Base-by-base conservation (phyloP, 1,284 basidiomycete genomes). In the Tylopilus sp. region DNA sequence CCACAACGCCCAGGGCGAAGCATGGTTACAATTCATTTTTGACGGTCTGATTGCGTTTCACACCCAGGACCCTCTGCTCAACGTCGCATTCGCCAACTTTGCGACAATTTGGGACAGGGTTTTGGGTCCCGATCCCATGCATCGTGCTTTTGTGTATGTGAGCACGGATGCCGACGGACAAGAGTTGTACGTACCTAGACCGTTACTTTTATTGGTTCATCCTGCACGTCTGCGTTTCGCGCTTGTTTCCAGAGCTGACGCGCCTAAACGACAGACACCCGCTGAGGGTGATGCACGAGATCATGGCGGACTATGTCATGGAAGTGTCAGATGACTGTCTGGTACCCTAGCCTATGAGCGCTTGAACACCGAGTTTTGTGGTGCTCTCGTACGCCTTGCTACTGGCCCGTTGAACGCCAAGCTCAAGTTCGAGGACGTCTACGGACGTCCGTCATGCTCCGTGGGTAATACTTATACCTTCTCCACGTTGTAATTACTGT, bases 131-230 rank as follows among this genome's bases (percentile, higher is more conserved):
- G 52, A 63, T 41, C 73, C 76, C 0, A 74, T 77, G n/a, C 70
- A 73, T 40, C 34, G 60, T 30, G 72, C 74, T 0, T 80, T 79
- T 51, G 77, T 77, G 6, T 79, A 74, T 50, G 71, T 68, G 12
- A 73, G 67, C 41, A 60, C 65, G 5, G 70, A 64, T 4, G 61
- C 71, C 70, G 7, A 71, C 66, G 3, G 51, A 56, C 4, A 65
- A 57, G 0, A 57, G 54, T 12, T 78, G 76, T 43, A 40, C 54
- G 26, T 76, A 79, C 52, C 76, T 78, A 4, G 73, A 73, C 34
- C 73, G 72, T 52, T 69, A 68, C 20, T 77, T 80, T 55, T 77
- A 78, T 53, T 81, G 77, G 71, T 71, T 78, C 15, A 60, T 66
- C 20, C 72, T 71, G 78, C 77, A 52, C 59, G 74, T 59, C 10